A percentile compares a stretch with the other conserved stretches of the same genome.
Evolutionary conservation across 2,329 filamentous ascomycete genomes (phyloP).

Genomic region (Cytospora paraplurivora): DNA sequence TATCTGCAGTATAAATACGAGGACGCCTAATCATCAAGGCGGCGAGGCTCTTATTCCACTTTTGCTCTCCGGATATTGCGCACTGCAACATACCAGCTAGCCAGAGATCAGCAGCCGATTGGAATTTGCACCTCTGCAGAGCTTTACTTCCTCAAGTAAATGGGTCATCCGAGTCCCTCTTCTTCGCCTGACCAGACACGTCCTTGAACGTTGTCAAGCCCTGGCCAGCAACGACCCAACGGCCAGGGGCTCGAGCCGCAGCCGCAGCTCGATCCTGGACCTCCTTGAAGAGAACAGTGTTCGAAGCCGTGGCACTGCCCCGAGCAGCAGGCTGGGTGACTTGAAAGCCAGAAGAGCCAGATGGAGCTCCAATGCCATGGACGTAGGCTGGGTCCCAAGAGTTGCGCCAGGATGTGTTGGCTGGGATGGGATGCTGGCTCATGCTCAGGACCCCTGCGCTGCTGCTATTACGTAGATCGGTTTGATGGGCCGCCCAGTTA

Average conservation of each 20-base stretch:
- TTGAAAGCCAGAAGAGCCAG: background rate
- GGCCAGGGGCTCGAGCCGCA: background rate
- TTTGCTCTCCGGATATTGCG: background rate
- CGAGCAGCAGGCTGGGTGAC: background rate
- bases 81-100: background rate
- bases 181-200: background rate
- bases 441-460: background rate
- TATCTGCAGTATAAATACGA: too few species aligned
- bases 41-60: too few species aligned
- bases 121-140: background rate
- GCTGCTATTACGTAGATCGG: background rate
- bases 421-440: background rate
- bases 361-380: background rate
- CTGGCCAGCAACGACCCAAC: background rate
- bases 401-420: conserved; percentile 1
- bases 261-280: conserved; percentile 12
- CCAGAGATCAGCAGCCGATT: background rate
- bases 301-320: background rate
- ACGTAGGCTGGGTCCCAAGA: background rate
- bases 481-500: background rate
- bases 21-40: too few species aligned
- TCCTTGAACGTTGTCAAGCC: background rate
- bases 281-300: conserved; percentile 14
- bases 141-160: background rate
- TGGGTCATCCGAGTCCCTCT: background rate